phyloP scores from a whole-genome alignment of 495 filamentous ascomycete species.

The Tuber borchii region DNA sequence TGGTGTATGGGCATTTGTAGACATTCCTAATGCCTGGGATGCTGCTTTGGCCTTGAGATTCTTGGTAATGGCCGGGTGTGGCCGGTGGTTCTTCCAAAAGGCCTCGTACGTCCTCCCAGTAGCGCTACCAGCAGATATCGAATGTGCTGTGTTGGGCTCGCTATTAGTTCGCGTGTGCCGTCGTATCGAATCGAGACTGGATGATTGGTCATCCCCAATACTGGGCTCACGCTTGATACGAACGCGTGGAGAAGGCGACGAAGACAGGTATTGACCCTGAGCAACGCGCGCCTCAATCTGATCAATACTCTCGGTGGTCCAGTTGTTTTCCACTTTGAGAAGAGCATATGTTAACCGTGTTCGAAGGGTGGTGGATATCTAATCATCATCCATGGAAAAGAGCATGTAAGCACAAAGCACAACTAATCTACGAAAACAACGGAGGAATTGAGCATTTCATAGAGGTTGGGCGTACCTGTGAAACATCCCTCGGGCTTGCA shows the following conservation, averaged over 20 bases:
- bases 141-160: conserved; percentile 38
- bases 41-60: conserved; percentile 37
- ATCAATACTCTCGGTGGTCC: conserved; percentile 52
- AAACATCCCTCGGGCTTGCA: conserved; percentile 40
- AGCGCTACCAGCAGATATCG: conserved; percentile 25
- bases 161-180: conserved; percentile 38
- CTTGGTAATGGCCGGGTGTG: conserved; percentile 39
- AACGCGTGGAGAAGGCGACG: conserved; percentile 37
- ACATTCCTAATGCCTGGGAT: conserved; percentile 34
- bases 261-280: conserved; percentile 44
- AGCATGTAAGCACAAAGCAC: conserved; percentile 36
- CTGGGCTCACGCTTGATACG: conserved; percentile 40
- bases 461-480: conserved; percentile 37
- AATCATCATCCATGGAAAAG: conserved; percentile 27
- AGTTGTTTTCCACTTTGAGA: conserved; percentile 64
- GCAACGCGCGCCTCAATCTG: conserved; percentile 52
- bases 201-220: conserved; percentile 32
- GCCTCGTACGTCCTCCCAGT: conserved; percentile 42
- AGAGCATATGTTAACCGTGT: conserved; percentile 65
- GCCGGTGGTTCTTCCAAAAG: conserved; percentile 45
- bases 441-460: conserved; percentile 32
- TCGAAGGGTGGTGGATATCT: conserved; percentile 61
- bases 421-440: conserved; percentile 19
- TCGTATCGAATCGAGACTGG: conserved; percentile 28
- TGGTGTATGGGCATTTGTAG: conserved; percentile 29